A percentile compares a stretch with the other conserved stretches of the same genome.
Conservation (phyloP, 2,329 filamentous ascomycete species). For the Salinomyces thailandicus region DNA sequence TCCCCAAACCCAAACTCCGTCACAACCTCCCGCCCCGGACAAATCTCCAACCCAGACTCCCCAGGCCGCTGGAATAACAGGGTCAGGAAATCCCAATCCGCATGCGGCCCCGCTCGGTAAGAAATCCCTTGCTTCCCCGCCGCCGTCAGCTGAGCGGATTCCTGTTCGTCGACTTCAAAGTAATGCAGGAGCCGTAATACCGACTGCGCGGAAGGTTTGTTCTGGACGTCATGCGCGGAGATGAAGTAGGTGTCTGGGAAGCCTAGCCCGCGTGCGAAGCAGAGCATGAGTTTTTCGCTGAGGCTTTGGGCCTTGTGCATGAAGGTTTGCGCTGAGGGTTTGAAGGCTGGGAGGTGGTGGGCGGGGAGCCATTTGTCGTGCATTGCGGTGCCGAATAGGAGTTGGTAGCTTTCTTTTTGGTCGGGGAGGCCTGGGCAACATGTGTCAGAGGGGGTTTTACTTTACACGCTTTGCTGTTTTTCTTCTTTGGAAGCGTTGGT, state of each 20-base stretch:
- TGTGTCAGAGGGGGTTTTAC: too few species aligned
- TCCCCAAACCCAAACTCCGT: constrained; percentile 51
- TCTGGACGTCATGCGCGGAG: constrained; percentile 43
- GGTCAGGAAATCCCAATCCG: constrained; percentile 54
- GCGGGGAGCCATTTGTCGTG: constrained; percentile 44
- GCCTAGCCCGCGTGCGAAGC: constrained; percentile 48
- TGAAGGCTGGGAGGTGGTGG: constrained; percentile 40
- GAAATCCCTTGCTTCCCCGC: neutral
- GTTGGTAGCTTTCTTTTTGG: constrained; percentile 52
- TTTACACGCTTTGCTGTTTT: too few species aligned
- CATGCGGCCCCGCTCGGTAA: constrained; percentile 53
- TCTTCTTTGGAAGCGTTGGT: too few species aligned
- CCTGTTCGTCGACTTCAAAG: constrained; percentile 28
- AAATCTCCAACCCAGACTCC: constrained; percentile 54
- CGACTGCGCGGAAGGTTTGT: constrained; percentile 42
- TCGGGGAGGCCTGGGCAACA: constrained; percentile 47
- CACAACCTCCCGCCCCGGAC: constrained; percentile 50
- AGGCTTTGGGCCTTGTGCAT: constrained; percentile 46
- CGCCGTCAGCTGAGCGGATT: constrained; percentile 31
- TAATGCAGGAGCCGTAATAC: constrained; percentile 50
- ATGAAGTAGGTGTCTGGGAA: constrained; percentile 49
- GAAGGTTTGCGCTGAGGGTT: constrained; percentile 36
- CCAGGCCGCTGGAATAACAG: constrained; percentile 52
- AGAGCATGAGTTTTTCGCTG: constrained; percentile 47
- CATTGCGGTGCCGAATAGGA: constrained; percentile 51